phyloP scores from a whole-genome alignment of 108 stramenopile species.

The Licmophora abbreviata region DNA sequence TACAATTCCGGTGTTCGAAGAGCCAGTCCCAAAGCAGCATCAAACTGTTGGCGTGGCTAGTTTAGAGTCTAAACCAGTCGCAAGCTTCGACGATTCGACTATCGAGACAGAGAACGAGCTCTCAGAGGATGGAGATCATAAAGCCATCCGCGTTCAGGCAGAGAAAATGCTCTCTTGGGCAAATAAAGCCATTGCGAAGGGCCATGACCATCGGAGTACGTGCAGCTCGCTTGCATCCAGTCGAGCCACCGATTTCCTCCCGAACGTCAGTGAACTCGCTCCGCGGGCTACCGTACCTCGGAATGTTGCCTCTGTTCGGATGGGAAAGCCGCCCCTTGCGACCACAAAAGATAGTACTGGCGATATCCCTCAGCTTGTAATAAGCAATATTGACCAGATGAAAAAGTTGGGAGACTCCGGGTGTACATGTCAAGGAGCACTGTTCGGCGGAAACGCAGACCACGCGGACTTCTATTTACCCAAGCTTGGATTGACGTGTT shows the following conservation, averaged over 20 bases:
- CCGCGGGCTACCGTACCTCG: not conserved
- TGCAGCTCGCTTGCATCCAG: slow-evolving; percentile 1
- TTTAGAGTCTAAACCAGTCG: not conserved
- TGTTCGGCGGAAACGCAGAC: slow-evolving; percentile 61
- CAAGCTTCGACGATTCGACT: not conserved
- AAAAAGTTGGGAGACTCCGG: slow-evolving; percentile 1
- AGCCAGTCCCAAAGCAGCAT: no score
- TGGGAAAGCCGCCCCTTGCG: not conserved
- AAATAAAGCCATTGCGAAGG: slow-evolving; percentile 22
- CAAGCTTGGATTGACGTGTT: slow-evolving; percentile 64
- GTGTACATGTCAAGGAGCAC: slow-evolving; percentile 42
- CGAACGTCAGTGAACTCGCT: no score
- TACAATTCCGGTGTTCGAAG: no score
- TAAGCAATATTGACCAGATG: slow-evolving; percentile 20
- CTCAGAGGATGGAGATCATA: slow-evolving; percentile 13
- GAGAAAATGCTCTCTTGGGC: slow-evolving; percentile 34
- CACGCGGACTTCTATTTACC: slow-evolving; percentile 68
- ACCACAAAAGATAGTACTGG: not conserved
- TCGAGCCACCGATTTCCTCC: not conserved
- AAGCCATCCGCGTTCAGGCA: slow-evolving; percentile 28
- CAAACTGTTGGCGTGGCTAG: no score
- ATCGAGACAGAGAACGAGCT: not conserved
- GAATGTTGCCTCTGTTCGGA: not conserved
- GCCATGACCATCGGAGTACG: not conserved
- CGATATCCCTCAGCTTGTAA: slow-evolving; percentile 9